phyloP scores from a whole-genome alignment of 2,329 filamentous ascomycete genomes.

The Penicillium hesseltinei region DNA sequence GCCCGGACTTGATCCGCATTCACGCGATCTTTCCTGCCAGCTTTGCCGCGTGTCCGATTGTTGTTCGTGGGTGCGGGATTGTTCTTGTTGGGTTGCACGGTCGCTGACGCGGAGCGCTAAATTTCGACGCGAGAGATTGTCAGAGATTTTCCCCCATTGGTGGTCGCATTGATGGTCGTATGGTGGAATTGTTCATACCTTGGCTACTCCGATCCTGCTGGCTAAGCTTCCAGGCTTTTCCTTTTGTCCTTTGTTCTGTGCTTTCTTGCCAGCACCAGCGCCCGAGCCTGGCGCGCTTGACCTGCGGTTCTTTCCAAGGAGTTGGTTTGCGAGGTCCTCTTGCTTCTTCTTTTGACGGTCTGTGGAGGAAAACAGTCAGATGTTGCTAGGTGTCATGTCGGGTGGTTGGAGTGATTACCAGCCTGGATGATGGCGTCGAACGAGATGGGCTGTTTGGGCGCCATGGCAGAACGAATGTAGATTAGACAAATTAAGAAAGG shows the following conservation, averaged over 20 bases:
- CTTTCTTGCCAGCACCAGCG: constrained; percentile 16
- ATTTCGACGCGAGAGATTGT: neutral
- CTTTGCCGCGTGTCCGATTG: constrained; percentile 24
- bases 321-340: constrained; percentile 57
- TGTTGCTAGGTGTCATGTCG: constrained; percentile 3
- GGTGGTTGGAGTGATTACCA: constrained; percentile 35
- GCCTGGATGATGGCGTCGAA: constrained; percentile 54
- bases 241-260: constrained; percentile 39
- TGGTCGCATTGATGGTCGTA: neutral
- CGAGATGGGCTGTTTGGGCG: constrained; percentile 39
- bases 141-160: neutral
- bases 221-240: constrained; percentile 52
- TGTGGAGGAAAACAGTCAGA: constrained; percentile 23
- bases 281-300: constrained; percentile 48
- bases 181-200: constrained; percentile 41
- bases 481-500: neutral
- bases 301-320: constrained; percentile 56
- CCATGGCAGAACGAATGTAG: constrained; percentile 31
- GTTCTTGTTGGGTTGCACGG: constrained; percentile 37
- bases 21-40: constrained; percentile 33
- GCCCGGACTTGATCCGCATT: constrained; percentile 35
- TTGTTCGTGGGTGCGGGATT: constrained; percentile 36
- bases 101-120: constrained; percentile 44
- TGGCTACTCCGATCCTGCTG: constrained; percentile 59
- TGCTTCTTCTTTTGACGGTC: constrained; percentile 56